Base-by-base conservation (phyloP, 257 asterid species). In the Solanum clarkiae region DNA sequence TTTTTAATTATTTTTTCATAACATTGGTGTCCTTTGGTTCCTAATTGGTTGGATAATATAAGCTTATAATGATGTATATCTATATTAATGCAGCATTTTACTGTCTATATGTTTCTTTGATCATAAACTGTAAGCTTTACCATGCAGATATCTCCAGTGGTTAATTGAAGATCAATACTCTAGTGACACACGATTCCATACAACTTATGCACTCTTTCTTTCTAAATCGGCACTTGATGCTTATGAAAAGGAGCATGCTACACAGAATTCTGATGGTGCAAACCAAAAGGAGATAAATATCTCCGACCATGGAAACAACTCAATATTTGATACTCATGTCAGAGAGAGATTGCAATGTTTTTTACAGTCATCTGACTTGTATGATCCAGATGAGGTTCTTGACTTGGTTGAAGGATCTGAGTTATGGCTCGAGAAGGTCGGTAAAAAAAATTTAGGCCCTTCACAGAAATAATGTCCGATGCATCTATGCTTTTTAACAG, bases 71-170 rank as follows among this genome's bases (percentile, higher is more conserved):
- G 82, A 51, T 51, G 82, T 44, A 10, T 26, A 44, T 51, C 47
- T 13, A 47, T 77, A 15, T 26, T 51, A 24, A 24, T 51, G 82
- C 51, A 3, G 63, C 20, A 77, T 77, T 51, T 77, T 51, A 40
- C 44, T 77, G 10, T 16, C 26, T 77, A 77, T 51, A 49, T 77
- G 82, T 77, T 51, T 77, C 24, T 77, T 51, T 51, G 82, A 77
- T 77, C 5, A 24, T 75, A 75, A 77, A 8, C 63, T 24, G 47
- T 22, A 77, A 51, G 82, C 47, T 77, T 77, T 77, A 15, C 15
- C 36, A 54, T 90, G 85, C 95, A 96, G 98, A 89, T 96, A 96
- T 92, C 97, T 96, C 74, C 99, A 94, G 88, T 96, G 99, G 99
- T 87, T 96, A 89, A 96, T 95, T 84, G 99, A 96, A 91, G 98